These are phyloP conservation scores for Viola odorata DNA, from an alignment of 345 rosid species.

Conservation along the genomic window DNA sequence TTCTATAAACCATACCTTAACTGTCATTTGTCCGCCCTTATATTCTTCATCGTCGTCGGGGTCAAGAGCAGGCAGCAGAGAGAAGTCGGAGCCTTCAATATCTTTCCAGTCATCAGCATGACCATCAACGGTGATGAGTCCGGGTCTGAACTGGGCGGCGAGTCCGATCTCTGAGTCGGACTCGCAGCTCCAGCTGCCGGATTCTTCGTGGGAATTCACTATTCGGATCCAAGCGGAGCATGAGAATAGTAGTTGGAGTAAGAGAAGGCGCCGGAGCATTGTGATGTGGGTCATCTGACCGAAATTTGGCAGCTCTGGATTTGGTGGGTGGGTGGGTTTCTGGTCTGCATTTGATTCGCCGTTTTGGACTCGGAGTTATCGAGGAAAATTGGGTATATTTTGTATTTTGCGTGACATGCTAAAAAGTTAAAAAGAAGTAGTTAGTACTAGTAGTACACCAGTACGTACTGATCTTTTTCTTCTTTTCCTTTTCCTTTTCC, in stretches of 20 bases:
- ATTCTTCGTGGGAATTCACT: constrained; percentile 67
- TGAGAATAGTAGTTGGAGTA: constrained; percentile 19
- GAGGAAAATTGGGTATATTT: background rate
- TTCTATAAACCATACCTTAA: constrained; percentile 49
- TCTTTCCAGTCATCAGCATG: constrained; percentile 78
- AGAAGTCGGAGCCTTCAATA: constrained; percentile 67
- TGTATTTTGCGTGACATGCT: too few species aligned
- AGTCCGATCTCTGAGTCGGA: constrained; percentile 52
- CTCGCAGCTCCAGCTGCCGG: constrained; percentile 88
- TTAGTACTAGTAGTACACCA: too few species aligned
- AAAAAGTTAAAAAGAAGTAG: too few species aligned
- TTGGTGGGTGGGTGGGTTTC: background rate
- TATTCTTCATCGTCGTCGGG: constrained; percentile 79
- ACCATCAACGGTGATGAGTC: constrained; percentile 79
- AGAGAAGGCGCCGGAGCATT: constrained; percentile 9
- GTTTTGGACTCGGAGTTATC: background rate
- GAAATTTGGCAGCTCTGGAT: constrained; percentile 6
- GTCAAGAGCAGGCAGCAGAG: constrained; percentile 88
- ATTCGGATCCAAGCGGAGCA: constrained; percentile 15
- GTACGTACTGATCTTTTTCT: too few species aligned
- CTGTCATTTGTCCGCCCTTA: constrained; percentile 64
- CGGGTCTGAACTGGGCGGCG: constrained; percentile 65
- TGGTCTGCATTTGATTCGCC: constrained; percentile 3
- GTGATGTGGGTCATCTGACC: background rate
- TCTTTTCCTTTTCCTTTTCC: too few species aligned